Percentiles rank a stretch among this genome's conserved stretches.
Evolutionary conservation across 2,329 filamentous ascomycete species (phyloP).

Genomic region (Claviceps sp.): DNA sequence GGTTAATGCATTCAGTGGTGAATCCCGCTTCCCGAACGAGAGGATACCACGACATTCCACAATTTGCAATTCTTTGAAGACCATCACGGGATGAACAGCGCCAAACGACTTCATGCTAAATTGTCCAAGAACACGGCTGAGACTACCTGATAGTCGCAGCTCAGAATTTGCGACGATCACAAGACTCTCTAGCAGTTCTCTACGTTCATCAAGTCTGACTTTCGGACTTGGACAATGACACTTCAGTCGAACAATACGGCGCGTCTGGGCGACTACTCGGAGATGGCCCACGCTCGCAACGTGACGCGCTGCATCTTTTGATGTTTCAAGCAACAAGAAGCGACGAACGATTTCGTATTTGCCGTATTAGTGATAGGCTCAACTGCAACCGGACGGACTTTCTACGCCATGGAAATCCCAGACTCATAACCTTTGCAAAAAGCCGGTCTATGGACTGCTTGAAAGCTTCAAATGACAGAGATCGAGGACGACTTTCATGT

Average conservation of each 20-base stretch:
- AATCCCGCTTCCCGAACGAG: too few species aligned
- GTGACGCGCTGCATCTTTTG: constrained; percentile 61
- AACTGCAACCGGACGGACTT: constrained; percentile 39
- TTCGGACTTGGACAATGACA: constrained; percentile 56
- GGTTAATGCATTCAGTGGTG: not conserved
- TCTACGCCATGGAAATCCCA: constrained; percentile 24
- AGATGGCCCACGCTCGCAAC: constrained; percentile 59
- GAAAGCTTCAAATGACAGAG: constrained; percentile 53
- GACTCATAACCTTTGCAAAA: constrained; percentile 11
- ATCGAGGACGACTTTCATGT: constrained; percentile 58
- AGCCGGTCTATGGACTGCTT: constrained; percentile 49
- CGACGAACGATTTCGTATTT: constrained; percentile 45
- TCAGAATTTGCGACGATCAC: constrained; percentile 23
- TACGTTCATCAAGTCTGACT: constrained; percentile 46
- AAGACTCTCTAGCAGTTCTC: constrained; percentile 39
- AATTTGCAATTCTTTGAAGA: too few species aligned
- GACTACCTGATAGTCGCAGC: constrained; percentile 9
- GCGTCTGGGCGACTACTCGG: constrained; percentile 38
- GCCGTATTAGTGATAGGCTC: constrained; percentile 31
- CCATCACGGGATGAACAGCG: too few species aligned
- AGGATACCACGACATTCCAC: too few species aligned
- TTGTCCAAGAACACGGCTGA: too few species aligned
- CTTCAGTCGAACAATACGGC: constrained; percentile 40
- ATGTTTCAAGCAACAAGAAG: constrained; percentile 56
- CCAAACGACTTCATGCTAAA: too few species aligned